phyloP scores from a whole-genome alignment of 179 eudicot species.

The Heliamphora pulchella region DNA sequence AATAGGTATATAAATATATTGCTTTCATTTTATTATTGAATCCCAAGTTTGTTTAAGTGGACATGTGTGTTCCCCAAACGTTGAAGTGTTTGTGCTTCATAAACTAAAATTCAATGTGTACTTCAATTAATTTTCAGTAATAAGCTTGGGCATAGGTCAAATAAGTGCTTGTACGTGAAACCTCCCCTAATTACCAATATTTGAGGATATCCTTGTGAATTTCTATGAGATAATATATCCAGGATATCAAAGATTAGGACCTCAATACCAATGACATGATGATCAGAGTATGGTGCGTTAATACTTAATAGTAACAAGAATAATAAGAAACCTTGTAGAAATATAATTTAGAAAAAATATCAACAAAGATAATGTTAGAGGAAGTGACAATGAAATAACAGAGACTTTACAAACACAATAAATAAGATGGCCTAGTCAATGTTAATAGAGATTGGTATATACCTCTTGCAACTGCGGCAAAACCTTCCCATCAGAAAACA shows the following conservation, averaged over 20 bases:
- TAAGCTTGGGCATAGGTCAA: too few species aligned
- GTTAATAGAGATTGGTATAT: background rate
- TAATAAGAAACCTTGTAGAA: background rate
- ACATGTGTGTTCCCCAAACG: too few species aligned
- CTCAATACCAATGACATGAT: background rate
- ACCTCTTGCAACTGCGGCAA: slow-evolving; percentile 64
- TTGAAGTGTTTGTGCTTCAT: too few species aligned
- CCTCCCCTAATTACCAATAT: too few species aligned
- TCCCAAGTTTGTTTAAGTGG: too few species aligned
- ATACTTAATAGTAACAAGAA: background rate
- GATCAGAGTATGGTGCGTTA: background rate
- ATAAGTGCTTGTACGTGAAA: too few species aligned
- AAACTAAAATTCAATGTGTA: too few species aligned
- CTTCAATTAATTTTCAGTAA: too few species aligned
- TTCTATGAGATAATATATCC: background rate
- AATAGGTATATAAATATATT: too few species aligned
- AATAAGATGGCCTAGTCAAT: background rate
- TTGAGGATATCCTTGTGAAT: too few species aligned
- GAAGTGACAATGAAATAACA: background rate
- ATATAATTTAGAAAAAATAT: background rate
- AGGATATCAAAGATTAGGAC: background rate
- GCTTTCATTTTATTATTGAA: too few species aligned
- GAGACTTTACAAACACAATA: background rate
- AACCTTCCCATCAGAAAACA: slow-evolving; percentile 70
- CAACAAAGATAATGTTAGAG: background rate